phyloP scores from a whole-genome alignment of 768 basidiomycete genomes.

The Xerocomus brunneocitrinus region DNA sequence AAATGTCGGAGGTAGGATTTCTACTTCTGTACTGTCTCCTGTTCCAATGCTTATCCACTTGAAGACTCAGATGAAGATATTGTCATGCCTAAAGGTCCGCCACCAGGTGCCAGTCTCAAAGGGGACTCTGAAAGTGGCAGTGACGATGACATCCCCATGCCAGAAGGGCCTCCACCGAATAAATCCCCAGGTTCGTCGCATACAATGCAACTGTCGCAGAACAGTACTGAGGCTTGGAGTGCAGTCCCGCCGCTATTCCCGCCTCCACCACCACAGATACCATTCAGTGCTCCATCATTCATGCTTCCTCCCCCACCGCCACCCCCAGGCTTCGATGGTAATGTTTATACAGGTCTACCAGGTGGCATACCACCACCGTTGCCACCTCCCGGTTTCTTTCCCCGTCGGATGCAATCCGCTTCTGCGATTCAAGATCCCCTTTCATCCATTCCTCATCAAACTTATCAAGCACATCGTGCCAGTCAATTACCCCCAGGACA shows the following conservation, averaged over 20 bases:
- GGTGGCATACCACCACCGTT: conserved; percentile 30
- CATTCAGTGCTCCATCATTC: conserved; percentile 17
- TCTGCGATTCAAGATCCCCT: conserved; percentile 71
- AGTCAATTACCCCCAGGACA: conserved; percentile 35
- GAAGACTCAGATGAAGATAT: conserved; percentile 52
- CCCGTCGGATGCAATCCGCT: conserved; percentile 46
- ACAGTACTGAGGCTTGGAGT: not conserved
- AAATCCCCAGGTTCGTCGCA: conserved; percentile 15
- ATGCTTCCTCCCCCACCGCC: conserved; percentile 12
- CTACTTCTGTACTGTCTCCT: not conserved
- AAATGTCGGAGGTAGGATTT: conserved; percentile 43
- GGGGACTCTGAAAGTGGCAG: conserved; percentile 45
- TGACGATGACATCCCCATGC: conserved; percentile 88
- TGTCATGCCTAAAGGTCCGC: conserved; percentile 56
- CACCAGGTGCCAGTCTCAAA: conserved; percentile 38
- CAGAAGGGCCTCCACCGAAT: conserved; percentile 69
- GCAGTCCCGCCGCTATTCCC: conserved; percentile 17
- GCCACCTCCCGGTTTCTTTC: conserved; percentile 66
- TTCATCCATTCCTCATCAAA: conserved; percentile 69
- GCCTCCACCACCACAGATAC: conserved; percentile 16
- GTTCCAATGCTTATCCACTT: not conserved
- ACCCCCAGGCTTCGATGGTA: conserved; percentile 11
- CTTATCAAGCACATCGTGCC: conserved; percentile 69
- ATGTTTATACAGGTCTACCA: conserved; percentile 6
- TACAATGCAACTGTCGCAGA: not conserved